A percentile compares a stretch with the other conserved stretches of the same genome.
Conservation (phyloP, 2,329 filamentous ascomycete species). For the Cercospora sesami region DNA sequence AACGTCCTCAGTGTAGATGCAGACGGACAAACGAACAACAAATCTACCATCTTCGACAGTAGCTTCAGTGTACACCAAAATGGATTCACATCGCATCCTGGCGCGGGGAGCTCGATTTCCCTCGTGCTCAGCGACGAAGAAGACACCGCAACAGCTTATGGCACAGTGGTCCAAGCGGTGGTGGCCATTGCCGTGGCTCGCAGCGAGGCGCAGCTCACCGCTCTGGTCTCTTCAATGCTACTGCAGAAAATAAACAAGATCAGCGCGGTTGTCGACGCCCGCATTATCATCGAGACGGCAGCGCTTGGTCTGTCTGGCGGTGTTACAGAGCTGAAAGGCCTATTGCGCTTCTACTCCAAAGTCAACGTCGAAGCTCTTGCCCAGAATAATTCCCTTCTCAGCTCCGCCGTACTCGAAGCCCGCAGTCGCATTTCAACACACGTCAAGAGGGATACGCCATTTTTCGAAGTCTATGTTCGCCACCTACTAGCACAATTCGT, state of each 20-base stretch:
- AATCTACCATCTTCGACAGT: slow-evolving; percentile 52
- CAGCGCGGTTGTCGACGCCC: slow-evolving; percentile 74
- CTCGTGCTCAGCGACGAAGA: slow-evolving; percentile 72
- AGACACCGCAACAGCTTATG: slow-evolving; percentile 73
- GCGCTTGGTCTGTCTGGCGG: slow-evolving; percentile 74
- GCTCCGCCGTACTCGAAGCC: slow-evolving; percentile 75
- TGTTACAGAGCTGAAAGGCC: slow-evolving; percentile 76
- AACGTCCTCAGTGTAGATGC: slow-evolving; percentile 82
- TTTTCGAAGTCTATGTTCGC: slow-evolving; percentile 80
- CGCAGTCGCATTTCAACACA: slow-evolving; percentile 74
- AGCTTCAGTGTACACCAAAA: slow-evolving; percentile 24
- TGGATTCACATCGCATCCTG: slow-evolving; percentile 31
- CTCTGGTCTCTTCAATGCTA: slow-evolving; percentile 90
- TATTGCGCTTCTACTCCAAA: slow-evolving; percentile 80
- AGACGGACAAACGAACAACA: slow-evolving; percentile 53
- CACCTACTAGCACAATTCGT: slow-evolving; percentile 84
- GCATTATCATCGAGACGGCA: slow-evolving; percentile 81
- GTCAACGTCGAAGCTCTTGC: slow-evolving; percentile 71
- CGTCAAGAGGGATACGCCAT: slow-evolving; percentile 66
- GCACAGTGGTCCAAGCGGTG: slow-evolving; percentile 91
- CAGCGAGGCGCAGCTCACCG: slow-evolving; percentile 87
- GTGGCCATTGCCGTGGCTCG: slow-evolving; percentile 82
- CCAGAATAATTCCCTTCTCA: slow-evolving; percentile 65
- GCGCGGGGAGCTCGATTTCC: slow-evolving; percentile 71
- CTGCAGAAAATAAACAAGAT: slow-evolving; percentile 93